A percentile compares a stretch with the other conserved stretches of the same genome.
Evolutionary conservation across 371 early-diverging fungal genomes (phyloP).

Genomic region (Mortierella sp.): DNA sequence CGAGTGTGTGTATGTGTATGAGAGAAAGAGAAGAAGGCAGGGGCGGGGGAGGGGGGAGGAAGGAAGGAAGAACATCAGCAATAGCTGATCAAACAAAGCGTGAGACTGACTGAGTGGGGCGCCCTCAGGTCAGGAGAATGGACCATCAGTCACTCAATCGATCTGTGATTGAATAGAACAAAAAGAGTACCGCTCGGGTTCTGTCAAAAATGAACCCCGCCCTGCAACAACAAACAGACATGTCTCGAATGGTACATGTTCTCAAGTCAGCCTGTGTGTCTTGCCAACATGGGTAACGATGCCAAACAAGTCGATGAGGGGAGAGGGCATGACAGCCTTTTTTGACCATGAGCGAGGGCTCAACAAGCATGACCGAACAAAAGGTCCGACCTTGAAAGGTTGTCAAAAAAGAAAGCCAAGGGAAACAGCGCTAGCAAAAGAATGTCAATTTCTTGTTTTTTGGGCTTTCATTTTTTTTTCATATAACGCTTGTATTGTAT

Average conservation of each 20-base stretch:
- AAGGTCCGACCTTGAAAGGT: not conserved
- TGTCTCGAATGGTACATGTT: too few species aligned
- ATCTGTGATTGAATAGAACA: not conserved
- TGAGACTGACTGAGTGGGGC: too few species aligned
- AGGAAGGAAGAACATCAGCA: not conserved
- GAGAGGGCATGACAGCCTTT: not conserved
- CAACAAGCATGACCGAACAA: not conserved
- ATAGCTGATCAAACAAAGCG: too few species aligned
- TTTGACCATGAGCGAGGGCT: not conserved
- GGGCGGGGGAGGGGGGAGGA: not conserved
- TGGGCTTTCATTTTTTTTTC: constrained; percentile 26
- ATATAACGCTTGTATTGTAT: constrained; percentile 29
- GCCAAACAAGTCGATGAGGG: not conserved
- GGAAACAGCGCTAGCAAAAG: not conserved
- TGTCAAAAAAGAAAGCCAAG: not conserved
- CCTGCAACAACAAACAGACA: too few species aligned
- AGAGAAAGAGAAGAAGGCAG: not conserved
- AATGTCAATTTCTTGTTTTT: constrained; percentile 10
- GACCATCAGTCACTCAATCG: not conserved
- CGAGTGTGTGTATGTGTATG: not conserved
- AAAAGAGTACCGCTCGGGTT: constrained; percentile 6
- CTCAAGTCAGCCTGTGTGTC: not conserved
- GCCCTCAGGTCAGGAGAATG: too few species aligned
- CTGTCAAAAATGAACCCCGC: not conserved
- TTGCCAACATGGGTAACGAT: not conserved